phyloP scores from a whole-genome alignment of 305 asterid genomes.

The Fraxinus dipetala region DNA sequence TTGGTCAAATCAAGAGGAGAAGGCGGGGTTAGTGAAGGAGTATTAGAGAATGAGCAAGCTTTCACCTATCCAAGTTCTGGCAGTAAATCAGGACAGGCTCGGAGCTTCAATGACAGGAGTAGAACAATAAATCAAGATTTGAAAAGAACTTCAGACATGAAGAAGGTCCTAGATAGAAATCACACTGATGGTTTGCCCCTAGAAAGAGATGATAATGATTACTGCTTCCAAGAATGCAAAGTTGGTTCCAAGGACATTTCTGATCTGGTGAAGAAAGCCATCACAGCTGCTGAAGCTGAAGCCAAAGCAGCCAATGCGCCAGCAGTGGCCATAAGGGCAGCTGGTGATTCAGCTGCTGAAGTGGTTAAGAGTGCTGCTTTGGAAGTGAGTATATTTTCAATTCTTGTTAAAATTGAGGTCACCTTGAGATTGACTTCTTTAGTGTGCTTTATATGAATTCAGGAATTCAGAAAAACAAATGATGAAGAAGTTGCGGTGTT shows the following conservation, averaged over 20 bases:
- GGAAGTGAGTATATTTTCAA: conserved; percentile 52
- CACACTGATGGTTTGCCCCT: conserved; percentile 37
- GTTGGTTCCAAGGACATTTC: conserved; percentile 77
- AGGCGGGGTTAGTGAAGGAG: conserved; percentile 63
- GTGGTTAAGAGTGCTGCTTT: conserved; percentile 86
- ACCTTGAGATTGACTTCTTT: background rate
- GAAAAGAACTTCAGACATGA: conserved; percentile 48
- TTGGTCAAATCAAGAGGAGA: conserved; percentile 57
- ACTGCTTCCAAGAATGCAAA: conserved; percentile 82
- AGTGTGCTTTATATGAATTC: conserved; percentile 17
- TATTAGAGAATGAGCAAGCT: conserved; percentile 58
- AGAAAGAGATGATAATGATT: conserved; percentile 85
- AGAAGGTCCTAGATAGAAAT: conserved; percentile 39
- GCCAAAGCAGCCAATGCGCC: conserved; percentile 95
- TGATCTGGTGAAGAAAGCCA: conserved; percentile 80
- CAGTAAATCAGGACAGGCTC: conserved; percentile 60
- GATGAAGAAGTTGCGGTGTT: conserved; percentile 81
- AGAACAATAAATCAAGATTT: conserved; percentile 46
- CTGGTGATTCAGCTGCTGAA: conserved; percentile 99
- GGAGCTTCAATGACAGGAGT: conserved; percentile 59
- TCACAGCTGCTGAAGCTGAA: conserved; percentile 96
- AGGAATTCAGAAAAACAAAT: conserved; percentile 76
- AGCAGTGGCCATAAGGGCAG: conserved; percentile 73
- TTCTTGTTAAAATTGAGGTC: conserved; percentile 14
- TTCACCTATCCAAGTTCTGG: conserved; percentile 72